Evolutionary conservation across 2,329 filamentous ascomycete species (phyloP).

Genomic region (Kalmusia sp.): DNA sequence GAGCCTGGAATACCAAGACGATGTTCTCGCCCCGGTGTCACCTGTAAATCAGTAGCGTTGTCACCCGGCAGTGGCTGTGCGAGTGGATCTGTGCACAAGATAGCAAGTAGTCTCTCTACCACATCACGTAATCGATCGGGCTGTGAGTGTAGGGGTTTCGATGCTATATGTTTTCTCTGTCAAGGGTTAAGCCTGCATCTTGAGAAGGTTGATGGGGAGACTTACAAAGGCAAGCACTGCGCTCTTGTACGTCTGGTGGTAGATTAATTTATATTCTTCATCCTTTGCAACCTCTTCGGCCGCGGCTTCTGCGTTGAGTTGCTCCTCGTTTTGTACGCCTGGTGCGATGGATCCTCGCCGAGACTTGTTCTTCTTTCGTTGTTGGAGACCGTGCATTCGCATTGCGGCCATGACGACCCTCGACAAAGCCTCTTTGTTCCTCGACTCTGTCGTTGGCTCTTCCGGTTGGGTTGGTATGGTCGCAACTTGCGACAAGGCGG

Average conservation of each 20-base stretch:
- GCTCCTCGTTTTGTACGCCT: slow-evolving; percentile 21
- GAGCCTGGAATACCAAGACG: slow-evolving; percentile 26
- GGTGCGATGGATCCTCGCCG: slow-evolving; percentile 30
- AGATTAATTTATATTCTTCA: slow-evolving; percentile 61
- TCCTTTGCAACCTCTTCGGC: slow-evolving; percentile 48
- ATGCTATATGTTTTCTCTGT: slow-evolving; percentile 49
- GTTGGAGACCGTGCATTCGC: slow-evolving; percentile 59
- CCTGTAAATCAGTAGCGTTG: slow-evolving; percentile 19
- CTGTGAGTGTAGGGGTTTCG: slow-evolving; percentile 46
- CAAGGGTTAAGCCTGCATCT: background rate
- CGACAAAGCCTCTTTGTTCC: slow-evolving; percentile 59
- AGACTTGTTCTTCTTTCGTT: slow-evolving; percentile 47
- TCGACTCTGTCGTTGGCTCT: slow-evolving; percentile 43
- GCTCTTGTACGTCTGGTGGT: slow-evolving; percentile 59
- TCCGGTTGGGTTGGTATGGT: slow-evolving; percentile 37
- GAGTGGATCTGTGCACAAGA: slow-evolving; percentile 57
- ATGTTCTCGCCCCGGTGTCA: slow-evolving; percentile 37
- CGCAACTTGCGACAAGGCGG: slow-evolving; percentile 43
- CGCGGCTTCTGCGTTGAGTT: slow-evolving; percentile 19
- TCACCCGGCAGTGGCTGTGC: slow-evolving; percentile 24
- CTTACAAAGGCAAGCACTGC: slow-evolving; percentile 55
- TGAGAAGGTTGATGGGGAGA: background rate
- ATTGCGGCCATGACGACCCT: slow-evolving; percentile 61
- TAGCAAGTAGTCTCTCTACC: slow-evolving; percentile 54
- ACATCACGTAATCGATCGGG: slow-evolving; percentile 54